These are phyloP conservation scores for Nidularia pulvinata DNA, from an alignment of 768 basidiomycete species.

Conservation along the genomic window DNA sequence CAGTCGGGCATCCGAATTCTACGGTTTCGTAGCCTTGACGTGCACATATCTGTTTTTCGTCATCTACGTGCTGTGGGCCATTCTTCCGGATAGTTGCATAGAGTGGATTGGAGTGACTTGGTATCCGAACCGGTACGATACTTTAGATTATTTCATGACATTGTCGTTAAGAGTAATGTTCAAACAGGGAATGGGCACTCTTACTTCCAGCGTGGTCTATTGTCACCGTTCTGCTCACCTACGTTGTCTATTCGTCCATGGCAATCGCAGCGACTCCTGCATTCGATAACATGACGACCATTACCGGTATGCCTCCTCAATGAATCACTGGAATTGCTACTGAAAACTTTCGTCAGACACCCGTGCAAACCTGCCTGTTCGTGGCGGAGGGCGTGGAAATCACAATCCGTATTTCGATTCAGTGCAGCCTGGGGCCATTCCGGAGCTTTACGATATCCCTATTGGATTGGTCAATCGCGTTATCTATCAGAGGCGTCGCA, in stretches of 20 bases:
- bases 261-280: constrained; percentile 71
- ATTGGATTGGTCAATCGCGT: constrained; percentile 80
- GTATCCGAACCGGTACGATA: constrained; percentile 82
- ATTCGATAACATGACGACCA: constrained; percentile 64
- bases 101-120: constrained; percentile 67
- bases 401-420: constrained; percentile 51
- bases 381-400: constrained; percentile 8
- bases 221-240: constrained; percentile 70
- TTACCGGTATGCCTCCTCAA: constrained; percentile 50
- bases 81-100: constrained; percentile 75
- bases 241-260: constrained; percentile 75
- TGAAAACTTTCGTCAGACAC: constrained; percentile 42
- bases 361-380: constrained; percentile 48
- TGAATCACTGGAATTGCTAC: constrained; percentile 7
- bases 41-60: constrained; percentile 71
- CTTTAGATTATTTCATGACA: neutral
- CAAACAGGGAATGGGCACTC: constrained; percentile 78
- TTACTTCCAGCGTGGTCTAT: constrained; percentile 80
- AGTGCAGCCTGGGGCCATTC: constrained; percentile 43
- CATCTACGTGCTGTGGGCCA: constrained; percentile 77
- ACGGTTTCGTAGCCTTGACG: constrained; percentile 89
- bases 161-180: no score
- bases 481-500: constrained; percentile 39
- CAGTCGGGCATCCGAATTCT: constrained; percentile 81
- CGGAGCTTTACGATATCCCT: constrained; percentile 81